Evolutionary conservation across 345 rosid species (phyloP).

Genomic region (Eucalyptus melliodora): DNA sequence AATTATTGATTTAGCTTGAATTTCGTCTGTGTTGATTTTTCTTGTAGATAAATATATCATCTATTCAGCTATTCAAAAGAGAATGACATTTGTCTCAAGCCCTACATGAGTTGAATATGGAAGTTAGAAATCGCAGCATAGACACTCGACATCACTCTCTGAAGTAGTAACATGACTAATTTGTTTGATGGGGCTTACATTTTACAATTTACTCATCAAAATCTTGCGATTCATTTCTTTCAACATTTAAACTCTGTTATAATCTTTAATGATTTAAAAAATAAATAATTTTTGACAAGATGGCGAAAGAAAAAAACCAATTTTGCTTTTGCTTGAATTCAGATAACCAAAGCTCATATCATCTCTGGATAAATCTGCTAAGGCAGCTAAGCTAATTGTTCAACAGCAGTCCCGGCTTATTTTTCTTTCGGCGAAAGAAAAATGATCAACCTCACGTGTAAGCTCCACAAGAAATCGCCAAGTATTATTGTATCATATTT

Average conservation of each 20-base stretch:
- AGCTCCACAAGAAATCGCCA: neutral
- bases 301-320: neutral
- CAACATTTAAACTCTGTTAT: too few relatives aligned
- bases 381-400: neutral
- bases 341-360: neutral
- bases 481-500: neutral
- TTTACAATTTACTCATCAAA: too few relatives aligned
- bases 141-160: too few relatives aligned
- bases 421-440: neutral
- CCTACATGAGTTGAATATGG: too few relatives aligned
- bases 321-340: neutral
- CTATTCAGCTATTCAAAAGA: too few relatives aligned
- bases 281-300: neutral
- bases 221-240: too few relatives aligned
- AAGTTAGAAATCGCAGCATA: too few relatives aligned
- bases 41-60: too few relatives aligned
- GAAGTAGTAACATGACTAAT: neutral
- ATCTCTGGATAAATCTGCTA: neutral
- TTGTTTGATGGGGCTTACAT: too few relatives aligned
- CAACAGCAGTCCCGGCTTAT: too few relatives aligned
- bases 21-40: too few relatives aligned
- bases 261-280: too few relatives aligned
- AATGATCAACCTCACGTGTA: neutral
- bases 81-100: fast-evolving
- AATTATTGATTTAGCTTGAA: neutral